Evolutionary conservation across 192 early-diverging fungal species (phyloP).

Genomic region (Martensiomyces pterosporus): DNA sequence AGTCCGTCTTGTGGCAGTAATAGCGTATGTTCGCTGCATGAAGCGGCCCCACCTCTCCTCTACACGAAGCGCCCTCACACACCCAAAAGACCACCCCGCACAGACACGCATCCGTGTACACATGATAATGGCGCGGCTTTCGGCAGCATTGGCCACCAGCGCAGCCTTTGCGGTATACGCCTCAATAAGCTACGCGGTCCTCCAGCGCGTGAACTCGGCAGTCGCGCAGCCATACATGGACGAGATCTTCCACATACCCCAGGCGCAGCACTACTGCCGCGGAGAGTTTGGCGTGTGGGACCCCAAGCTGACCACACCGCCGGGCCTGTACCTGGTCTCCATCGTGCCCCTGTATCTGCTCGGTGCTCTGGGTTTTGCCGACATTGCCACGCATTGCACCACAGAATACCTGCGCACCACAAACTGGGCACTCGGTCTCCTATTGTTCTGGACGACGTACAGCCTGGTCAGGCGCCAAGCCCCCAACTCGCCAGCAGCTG

Average conservation of each 20-base stretch:
- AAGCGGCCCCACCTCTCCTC: no score
- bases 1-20: no score
- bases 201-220: constrained; percentile 12
- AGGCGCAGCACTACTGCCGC: constrained; percentile 81
- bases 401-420: constrained; percentile 51
- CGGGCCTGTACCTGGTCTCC: constrained; percentile 74
- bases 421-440: constrained; percentile 64
- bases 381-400: constrained; percentile 31
- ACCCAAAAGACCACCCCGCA: no score
- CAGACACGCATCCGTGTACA: not conserved
- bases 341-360: not conserved
- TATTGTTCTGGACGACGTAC: constrained; percentile 49
- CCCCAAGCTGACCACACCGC: constrained; percentile 96
- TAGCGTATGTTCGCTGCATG: no score
- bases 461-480: constrained; percentile 33
- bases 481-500: not conserved
- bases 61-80: no score
- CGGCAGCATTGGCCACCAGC: not conserved
- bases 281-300: constrained; percentile 74
- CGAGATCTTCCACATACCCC: constrained; percentile 90
- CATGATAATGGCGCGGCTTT: no score
- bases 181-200: constrained; percentile 21
- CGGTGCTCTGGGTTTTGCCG: not conserved
- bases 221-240: constrained; percentile 61
- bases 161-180: constrained; percentile 26